phyloP scores from a whole-genome alignment of 202 grass and related monocot species.

The Hordeum pubiflorum region DNA sequence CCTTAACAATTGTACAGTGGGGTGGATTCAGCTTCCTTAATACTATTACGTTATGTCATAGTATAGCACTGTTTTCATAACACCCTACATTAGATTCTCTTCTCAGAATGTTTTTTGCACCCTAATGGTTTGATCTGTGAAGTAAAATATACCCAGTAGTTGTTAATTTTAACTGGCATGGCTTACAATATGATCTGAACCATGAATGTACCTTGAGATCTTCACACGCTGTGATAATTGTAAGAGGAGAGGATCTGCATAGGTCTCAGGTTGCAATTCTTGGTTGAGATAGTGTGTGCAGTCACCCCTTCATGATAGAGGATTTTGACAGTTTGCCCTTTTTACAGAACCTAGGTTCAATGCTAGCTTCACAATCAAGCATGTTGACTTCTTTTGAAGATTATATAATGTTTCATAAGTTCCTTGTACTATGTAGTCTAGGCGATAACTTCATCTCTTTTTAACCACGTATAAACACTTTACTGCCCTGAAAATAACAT shows the following conservation, averaged over 20 bases:
- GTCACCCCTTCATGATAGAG: neutral
- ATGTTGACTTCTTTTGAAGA: neutral
- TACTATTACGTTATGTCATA: conserved; percentile 9
- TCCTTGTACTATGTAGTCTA: neutral
- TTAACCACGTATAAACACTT: neutral
- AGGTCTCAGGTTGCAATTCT: neutral
- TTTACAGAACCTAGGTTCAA: neutral
- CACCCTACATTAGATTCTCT: neutral
- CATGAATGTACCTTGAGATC: neutral
- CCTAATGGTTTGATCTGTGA: neutral
- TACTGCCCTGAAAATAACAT: neutral
- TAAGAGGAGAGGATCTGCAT: neutral
- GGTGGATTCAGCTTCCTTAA: neutral
- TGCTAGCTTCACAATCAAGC: conserved; percentile 1
- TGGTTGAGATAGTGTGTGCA: neutral
- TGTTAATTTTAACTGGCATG: neutral
- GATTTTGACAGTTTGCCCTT: neutral
- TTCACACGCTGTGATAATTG: neutral
- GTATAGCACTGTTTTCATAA: neutral
- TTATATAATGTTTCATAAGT: neutral
- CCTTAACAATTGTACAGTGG: conserved; percentile 5
- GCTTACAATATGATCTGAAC: neutral
- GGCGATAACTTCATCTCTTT: neutral
- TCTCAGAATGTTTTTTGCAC: neutral
- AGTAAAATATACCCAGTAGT: neutral